Conservation (phyloP, 73 alveolate genomes). For the Paramecium primaurelia region DNA sequence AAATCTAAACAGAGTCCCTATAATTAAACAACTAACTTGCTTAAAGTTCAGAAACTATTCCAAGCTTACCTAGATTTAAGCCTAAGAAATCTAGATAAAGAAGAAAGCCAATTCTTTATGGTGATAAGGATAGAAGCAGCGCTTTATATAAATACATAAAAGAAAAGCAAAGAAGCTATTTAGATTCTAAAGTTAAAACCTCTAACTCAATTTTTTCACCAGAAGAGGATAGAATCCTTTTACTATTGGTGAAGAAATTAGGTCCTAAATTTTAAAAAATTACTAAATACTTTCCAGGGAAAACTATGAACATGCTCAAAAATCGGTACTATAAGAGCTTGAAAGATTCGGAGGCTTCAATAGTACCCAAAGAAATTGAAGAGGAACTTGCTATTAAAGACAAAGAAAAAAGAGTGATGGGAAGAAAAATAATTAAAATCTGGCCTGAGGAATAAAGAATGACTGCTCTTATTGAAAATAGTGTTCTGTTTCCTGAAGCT, state of each 20-base stretch:
- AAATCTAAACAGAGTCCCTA: background rate
- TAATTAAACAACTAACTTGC: background rate
- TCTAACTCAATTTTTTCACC: background rate
- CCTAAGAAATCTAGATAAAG: background rate
- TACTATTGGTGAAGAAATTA: background rate
- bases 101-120: conserved; percentile 1
- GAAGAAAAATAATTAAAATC: background rate
- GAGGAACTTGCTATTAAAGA: background rate
- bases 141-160: background rate
- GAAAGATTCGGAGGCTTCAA: background rate
- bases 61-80: background rate
- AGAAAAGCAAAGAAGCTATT: background rate
- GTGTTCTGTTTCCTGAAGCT: conserved; percentile 14
- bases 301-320: background rate
- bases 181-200: background rate
- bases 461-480: background rate
- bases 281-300: background rate
- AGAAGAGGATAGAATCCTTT: background rate
- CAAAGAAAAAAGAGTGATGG: background rate
- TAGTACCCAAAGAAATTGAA: background rate
- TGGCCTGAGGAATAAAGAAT: conserved; percentile 18
- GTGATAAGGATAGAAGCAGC: conserved; percentile 6
- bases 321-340: background rate
- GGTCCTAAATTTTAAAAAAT: conserved; percentile 33
- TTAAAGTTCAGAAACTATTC: background rate